Evolutionary conservation across 306 rosid species (phyloP), one percentile per base, ranked within the genome.

Genomic region (Prunus dulcis): DNA sequence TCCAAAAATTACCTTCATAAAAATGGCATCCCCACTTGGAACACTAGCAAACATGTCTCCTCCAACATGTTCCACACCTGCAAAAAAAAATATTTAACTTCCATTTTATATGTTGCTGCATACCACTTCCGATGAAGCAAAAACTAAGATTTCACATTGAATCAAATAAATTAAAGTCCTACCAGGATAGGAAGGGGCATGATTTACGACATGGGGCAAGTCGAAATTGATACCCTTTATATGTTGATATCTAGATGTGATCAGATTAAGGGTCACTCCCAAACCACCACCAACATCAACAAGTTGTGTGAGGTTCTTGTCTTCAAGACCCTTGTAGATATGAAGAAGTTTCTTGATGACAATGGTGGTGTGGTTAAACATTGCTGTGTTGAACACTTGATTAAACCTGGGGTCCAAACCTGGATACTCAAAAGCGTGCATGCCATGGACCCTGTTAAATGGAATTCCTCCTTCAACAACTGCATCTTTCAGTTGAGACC

Each of bases 221-320:
- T 82, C 84, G 13, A 67, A 85, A 19, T 85, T 82, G 62, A 79
- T 70, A 60, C 88, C 90, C 67, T 86, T 71, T 2, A 89, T 80
- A 34, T 79, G 79, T 55, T 86, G 87, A 78, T 89, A 83, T 64
- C 77, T 82, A 22, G 93, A 81, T 52, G 87, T 85, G 72, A 91
- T 87, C 46, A 83, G 13, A 58, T 63, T 83, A 18, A 88, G 81
- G 25, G 61, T 79, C 9, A 77, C 74, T 30, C 92, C 96, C 11
- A 86, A 69, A 27, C 91, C 89, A 38, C 91, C 91, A 19, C 96
- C 92, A 71, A 90, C 88, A 78, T 91, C 93, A 32, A 89, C 91
- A 9, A 89, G 77, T 67, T 34, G 83, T 12, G 75, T 78, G 4
- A 89, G 34, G 15, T 72, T 34, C 2, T 78, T 34, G 41, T 34